Evolutionary conservation across 2,329 filamentous ascomycete species (phyloP).

Genomic region (Botrytis sinoallii): DNA sequence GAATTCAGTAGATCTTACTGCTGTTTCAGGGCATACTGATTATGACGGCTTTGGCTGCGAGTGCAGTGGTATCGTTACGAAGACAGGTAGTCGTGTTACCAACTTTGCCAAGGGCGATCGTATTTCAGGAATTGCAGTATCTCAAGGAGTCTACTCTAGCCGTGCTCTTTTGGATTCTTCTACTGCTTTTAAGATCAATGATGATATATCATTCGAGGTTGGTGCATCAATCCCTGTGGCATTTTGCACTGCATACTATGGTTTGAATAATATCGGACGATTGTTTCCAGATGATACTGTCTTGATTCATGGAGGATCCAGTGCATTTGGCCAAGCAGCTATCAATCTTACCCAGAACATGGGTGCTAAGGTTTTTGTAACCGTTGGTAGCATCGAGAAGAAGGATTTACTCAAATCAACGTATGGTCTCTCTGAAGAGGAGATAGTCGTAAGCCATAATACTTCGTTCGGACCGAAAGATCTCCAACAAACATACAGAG

Average conservation of each 20-base stretch:
- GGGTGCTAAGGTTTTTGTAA: constrained; percentile 34
- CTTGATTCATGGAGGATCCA: constrained; percentile 39
- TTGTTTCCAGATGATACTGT: constrained; percentile 34
- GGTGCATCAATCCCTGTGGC: constrained; percentile 32
- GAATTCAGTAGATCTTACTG: constrained; percentile 36
- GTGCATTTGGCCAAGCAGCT: constrained; percentile 39
- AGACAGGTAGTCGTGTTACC: constrained; percentile 32
- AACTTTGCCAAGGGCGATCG: constrained; percentile 36
- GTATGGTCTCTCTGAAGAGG: constrained; percentile 39
- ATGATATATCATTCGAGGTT: constrained; percentile 28
- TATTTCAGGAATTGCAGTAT: constrained; percentile 31
- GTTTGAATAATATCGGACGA: constrained; percentile 31
- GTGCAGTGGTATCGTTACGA: constrained; percentile 38
- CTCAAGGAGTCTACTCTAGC: constrained; percentile 30
- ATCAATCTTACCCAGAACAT: constrained; percentile 35
- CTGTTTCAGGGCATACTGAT: constrained; percentile 37
- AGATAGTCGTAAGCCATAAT: constrained; percentile 42
- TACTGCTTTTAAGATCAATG: constrained; percentile 26
- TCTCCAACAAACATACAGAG: constrained; percentile 24
- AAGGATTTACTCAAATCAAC: constrained; percentile 27
- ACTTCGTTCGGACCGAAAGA: constrained; percentile 39
- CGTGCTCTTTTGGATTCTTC: constrained; percentile 28
- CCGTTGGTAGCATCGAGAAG: constrained; percentile 27
- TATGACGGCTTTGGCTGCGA: constrained; percentile 38
- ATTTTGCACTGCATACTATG: constrained; percentile 33